A percentile compares a stretch with the other conserved stretches of the same genome.
Conservation (phyloP, 2,329 filamentous ascomycete species). For the Hymenoscyphus occultus region DNA sequence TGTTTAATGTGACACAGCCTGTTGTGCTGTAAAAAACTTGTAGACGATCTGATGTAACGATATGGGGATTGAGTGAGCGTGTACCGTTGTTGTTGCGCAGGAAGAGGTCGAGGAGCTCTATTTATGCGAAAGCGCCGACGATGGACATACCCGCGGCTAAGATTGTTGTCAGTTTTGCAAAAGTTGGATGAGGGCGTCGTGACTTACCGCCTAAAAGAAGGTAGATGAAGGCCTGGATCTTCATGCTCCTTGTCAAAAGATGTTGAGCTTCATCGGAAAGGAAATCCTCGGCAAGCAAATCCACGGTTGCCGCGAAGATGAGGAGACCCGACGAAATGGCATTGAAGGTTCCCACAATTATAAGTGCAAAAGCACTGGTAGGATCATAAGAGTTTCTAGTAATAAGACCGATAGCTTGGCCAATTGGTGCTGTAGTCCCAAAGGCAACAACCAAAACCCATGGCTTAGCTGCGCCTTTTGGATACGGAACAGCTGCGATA, state of each 20-base stretch:
- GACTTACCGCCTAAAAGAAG: conserved; percentile 18
- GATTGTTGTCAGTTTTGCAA: neutral
- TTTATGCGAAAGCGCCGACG: conserved; percentile 18
- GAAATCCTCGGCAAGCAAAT: conserved; percentile 79
- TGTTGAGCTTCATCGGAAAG: conserved; percentile 62
- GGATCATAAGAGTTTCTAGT: conserved; percentile 77
- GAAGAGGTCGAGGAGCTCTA: neutral
- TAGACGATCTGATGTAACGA: neutral
- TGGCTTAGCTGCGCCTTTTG: conserved; percentile 17
- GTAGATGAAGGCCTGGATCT: conserved; percentile 19
- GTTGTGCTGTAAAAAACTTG: neutral
- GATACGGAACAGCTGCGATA: conserved; percentile 48
- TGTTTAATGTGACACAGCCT: neutral
- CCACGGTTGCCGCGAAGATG: conserved; percentile 75
- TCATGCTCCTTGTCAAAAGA: conserved; percentile 52
- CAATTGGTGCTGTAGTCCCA: conserved; percentile 63
- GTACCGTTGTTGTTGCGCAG: neutral
- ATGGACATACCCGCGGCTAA: conserved; percentile 17
- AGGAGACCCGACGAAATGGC: conserved; percentile 75
- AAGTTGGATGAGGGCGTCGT: neutral
- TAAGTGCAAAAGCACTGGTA: conserved; percentile 65
- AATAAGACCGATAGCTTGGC: conserved; percentile 73
- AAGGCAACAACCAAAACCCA: conserved; percentile 23
- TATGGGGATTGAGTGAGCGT: neutral
- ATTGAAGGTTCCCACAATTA: conserved; percentile 84